Conservation (phyloP, 371 early-diverging fungal species). For the Lichtheimia corymbifera region DNA sequence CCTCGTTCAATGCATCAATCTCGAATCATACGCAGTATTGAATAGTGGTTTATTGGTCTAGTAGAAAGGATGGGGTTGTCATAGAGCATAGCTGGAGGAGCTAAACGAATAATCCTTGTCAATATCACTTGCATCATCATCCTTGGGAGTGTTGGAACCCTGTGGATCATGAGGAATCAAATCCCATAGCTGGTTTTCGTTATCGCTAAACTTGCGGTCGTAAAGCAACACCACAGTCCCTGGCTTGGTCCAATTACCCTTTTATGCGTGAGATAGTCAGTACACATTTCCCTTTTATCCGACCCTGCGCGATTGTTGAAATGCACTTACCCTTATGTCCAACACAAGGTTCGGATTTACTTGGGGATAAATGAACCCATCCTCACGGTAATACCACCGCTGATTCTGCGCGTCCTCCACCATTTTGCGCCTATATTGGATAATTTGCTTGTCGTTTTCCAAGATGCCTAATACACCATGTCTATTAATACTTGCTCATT, state of each 20-base stretch:
- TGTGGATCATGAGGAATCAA: conserved; percentile 30
- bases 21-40: no score
- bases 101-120: conserved; percentile 41
- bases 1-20: no score
- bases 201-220: conserved; percentile 45
- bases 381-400: conserved; percentile 51
- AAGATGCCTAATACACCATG: conserved; percentile 23
- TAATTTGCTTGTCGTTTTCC: conserved; percentile 44
- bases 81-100: conserved; percentile 49
- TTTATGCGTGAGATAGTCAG: not conserved
- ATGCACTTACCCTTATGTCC: conserved; percentile 43
- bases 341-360: conserved; percentile 44
- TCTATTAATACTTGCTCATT: not conserved
- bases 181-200: conserved; percentile 52
- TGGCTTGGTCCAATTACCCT: conserved; percentile 51
- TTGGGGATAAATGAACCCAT: conserved; percentile 51
- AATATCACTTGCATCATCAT: conserved; percentile 2
- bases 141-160: not conserved
- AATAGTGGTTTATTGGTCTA: no score
- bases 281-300: not conserved
- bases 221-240: conserved; percentile 51
- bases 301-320: not conserved
- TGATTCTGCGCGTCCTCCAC: conserved; percentile 49
- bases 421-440: conserved; percentile 52
- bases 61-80: conserved; percentile 1